Base-by-base conservation (phyloP, 2,329 filamentous ascomycete species). In the Chrysoporthe deuterocubensis region DNA sequence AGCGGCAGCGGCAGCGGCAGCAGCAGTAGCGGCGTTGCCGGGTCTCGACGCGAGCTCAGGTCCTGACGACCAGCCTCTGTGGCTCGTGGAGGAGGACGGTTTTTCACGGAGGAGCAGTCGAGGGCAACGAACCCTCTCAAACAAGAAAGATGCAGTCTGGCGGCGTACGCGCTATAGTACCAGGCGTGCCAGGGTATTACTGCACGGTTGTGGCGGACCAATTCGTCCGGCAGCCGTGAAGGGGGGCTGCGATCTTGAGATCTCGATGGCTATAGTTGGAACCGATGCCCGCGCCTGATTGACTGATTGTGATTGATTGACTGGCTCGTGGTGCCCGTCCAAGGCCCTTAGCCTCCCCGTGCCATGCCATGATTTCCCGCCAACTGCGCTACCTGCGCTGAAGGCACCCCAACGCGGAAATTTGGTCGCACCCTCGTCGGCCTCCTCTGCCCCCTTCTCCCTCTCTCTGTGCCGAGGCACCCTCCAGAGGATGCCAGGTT, bases 211-310 rank as follows among this genome's bases (percentile, higher is more conserved):
- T 54, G 59, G 43, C 59, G 59, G 59, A 61, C 42, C 43, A 61
- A 48, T 44, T 46, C 18, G 42, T 61, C 59, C 59, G 59, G 13
- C 21, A 61, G 59, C 26, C 26, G 26, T 26, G 26, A 26, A 26
- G 26, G 26, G 26, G 26, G 26, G 26, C 21, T 61, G 43, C 42
- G 42, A 48, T 48, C 21, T 32, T 43, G 40, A 61, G 43, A 61
- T 61, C 58, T 61, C 59, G 59, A 61, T 61, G 59, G 26, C 42
- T 46, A 43, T 46, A 21, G 26, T 40, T 26, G 2, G 37, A 43
- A 40, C 21, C 57, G 57, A 60, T 60, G 57, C 34, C 34, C 57
- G 11, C 57, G 37, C 3, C 16, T 26, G 34, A 59, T 59, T n/a
- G 37, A 42, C 57, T 26, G 26, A 26, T 26, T 26, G 26, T 26